Evolutionary conservation across 768 basidiomycete genomes (phyloP).

Genomic region (Pulveroboletus sp.): DNA sequence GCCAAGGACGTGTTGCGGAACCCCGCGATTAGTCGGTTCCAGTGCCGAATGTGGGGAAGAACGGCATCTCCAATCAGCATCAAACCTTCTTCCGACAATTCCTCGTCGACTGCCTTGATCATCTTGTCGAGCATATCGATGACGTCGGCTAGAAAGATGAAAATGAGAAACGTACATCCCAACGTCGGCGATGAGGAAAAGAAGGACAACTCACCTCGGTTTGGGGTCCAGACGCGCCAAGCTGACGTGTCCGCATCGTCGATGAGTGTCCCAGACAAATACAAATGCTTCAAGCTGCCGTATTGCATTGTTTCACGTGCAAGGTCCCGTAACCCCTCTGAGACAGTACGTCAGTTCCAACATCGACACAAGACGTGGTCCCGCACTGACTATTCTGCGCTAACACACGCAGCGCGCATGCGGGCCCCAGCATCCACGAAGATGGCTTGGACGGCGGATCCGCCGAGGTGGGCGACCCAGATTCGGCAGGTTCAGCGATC

Average conservation of each 20-base stretch:
- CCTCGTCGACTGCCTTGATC: conserved; percentile 16
- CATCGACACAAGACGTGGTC: not conserved
- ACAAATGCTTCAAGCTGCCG: conserved; percentile 15
- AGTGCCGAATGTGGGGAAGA: conserved; percentile 19
- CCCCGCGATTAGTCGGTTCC: conserved; percentile 12
- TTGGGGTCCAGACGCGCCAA: conserved; percentile 18
- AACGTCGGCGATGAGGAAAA: not conserved
- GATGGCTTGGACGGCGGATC: not conserved
- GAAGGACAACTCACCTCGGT: conserved; percentile 5
- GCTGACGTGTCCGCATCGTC: conserved; percentile 12
- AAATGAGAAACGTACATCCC: not conserved
- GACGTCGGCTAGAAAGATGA: conserved; percentile 10
- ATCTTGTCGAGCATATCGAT: conserved; percentile 17
- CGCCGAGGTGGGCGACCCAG: not conserved
- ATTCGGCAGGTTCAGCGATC: not conserved
- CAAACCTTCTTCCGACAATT: conserved; percentile 17
- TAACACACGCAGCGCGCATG: conserved; percentile 21
- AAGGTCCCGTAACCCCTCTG: conserved; percentile 10
- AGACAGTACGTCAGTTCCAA: not conserved
- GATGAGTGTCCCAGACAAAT: conserved; percentile 14
- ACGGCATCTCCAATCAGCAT: conserved; percentile 15
- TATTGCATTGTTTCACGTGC: conserved; percentile 7
- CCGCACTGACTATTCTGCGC: conserved; percentile 12
- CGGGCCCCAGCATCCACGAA: conserved; percentile 24
- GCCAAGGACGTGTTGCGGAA: conserved; percentile 4